Evolutionary conservation across 1,284 basidiomycete species (phyloP), one percentile per base, ranked within the genome.

Genomic region (Ganoderma lucidum): DNA sequence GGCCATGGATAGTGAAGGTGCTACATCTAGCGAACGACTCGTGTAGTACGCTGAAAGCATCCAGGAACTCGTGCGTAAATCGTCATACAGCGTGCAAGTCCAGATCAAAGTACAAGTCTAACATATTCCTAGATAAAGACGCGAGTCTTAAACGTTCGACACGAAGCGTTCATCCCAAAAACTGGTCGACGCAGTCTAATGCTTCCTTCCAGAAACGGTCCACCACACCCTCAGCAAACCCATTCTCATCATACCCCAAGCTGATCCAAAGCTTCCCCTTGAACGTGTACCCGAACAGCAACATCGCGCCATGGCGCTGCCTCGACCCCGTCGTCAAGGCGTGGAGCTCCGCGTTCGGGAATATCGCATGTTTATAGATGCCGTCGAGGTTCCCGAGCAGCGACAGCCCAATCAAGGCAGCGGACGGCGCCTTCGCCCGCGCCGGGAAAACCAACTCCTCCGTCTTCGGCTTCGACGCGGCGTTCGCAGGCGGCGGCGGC

Each of bases 341-440:
- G 72, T 90, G 87, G 41, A 95, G 81, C 80, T 88, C 78, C 62
- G 89, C 80, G 0, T 82, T 76, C 12, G 85, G 83, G 80, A 88
- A 94, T 0, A 77, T 72, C 14, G 82, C 80, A 77, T 94, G 92
- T 70, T 89, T 87, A 81, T 95, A 96, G 30, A 90, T 90, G 3
- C 85, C 89, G 77, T 95, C 93, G 60, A 95, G 82, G 76, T 94
- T 94, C 1, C 93, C 93, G 44, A 95, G 84, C 68, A 95, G 83
- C 10, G 92, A 94, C 51, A 94, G 80, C 0, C 93, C 93, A 66
- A 95, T 84, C 62, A 94, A 83, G 6, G 91, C 92, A 2, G 81
- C 80, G 0, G 88, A 88, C 17, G 89, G 86, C 2, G 81, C 77
- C 63, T 77, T 75, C 10, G 71, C 71, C 15, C 77, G 75, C 32